Conservation (phyloP, 306 rosid genomes). For the Fagus crenata region DNA sequence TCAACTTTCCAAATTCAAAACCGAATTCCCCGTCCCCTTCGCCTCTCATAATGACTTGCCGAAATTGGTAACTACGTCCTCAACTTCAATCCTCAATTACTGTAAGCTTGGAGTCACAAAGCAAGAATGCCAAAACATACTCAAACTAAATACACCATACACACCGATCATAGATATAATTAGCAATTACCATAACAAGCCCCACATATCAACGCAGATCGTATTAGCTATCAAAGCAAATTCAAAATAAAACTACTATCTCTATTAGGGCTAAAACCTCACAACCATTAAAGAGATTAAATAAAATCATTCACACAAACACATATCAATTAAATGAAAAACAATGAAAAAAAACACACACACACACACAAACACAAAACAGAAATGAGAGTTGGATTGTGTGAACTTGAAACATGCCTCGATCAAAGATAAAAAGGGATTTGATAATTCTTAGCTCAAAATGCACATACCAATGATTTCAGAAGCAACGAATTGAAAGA, state of each 20-base stretch:
- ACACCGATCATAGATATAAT: constrained; percentile 11
- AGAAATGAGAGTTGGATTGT: background rate
- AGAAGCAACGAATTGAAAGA: constrained; percentile 23
- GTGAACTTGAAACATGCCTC: background rate
- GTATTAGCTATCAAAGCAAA: background rate
- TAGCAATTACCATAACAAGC: background rate
- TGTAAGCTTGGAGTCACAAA: background rate
- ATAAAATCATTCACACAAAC: background rate
- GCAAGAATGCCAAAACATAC: constrained; percentile 1
- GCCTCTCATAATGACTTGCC: background rate
- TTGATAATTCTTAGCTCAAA: background rate
- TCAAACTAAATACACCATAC: background rate
- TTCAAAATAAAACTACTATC: background rate
- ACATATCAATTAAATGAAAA: background rate
- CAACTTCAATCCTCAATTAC: background rate
- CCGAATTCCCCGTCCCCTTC: background rate
- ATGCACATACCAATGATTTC: constrained; percentile 18
- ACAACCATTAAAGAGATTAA: background rate
- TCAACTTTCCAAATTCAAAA: constrained; percentile 13
- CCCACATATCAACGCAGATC: background rate
- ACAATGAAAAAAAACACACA: background rate
- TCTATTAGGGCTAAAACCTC: too few relatives aligned
- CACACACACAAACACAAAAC: background rate
- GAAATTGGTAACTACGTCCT: background rate
- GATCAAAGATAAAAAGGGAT: background rate